phyloP scores from a whole-genome alignment of 768 basidiomycete genomes.

The Mycena epipterygia region DNA sequence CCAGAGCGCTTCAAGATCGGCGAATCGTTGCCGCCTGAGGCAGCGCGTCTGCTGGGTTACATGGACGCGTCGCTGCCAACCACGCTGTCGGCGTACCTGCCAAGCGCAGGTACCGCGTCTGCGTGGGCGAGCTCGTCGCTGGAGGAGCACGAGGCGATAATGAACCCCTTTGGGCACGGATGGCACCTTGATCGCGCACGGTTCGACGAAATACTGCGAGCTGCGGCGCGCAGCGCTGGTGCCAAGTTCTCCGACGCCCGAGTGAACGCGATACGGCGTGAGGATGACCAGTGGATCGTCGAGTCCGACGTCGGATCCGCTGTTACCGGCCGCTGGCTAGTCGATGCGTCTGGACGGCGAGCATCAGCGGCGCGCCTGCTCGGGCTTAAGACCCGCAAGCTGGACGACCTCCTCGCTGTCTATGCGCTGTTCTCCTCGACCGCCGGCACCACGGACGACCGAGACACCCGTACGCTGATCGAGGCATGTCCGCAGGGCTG shows the following conservation, averaged over 20 bases:
- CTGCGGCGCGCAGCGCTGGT: constrained; percentile 34
- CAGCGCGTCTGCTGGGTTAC: constrained; percentile 35
- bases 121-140: constrained; percentile 44
- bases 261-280: constrained; percentile 24
- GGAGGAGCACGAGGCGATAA: constrained; percentile 47
- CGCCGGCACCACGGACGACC: constrained; percentile 37
- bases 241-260: constrained; percentile 25
- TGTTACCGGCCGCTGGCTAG: constrained; percentile 42
- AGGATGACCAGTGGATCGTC: constrained; percentile 13
- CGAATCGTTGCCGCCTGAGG: constrained; percentile 51
- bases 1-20: constrained; percentile 51
- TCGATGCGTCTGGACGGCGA: constrained; percentile 54
- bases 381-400: constrained; percentile 42
- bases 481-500: constrained; percentile 51
- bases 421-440: constrained; percentile 42
- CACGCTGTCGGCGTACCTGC: constrained; percentile 35
- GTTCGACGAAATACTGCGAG: constrained; percentile 49
- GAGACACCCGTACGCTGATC: constrained; percentile 50
- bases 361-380: constrained; percentile 48
- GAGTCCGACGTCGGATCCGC: constrained; percentile 23
- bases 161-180: constrained; percentile 50
- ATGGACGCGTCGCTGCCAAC: constrained; percentile 34
- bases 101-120: constrained; percentile 51
- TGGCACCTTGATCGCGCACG: constrained; percentile 50
- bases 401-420: constrained; percentile 47